Percentiles rank a stretch among this genome's conserved stretches.
Evolutionary conservation across 1,284 basidiomycete species (phyloP).

Genomic region (Ganoderma leucocontextum): DNA sequence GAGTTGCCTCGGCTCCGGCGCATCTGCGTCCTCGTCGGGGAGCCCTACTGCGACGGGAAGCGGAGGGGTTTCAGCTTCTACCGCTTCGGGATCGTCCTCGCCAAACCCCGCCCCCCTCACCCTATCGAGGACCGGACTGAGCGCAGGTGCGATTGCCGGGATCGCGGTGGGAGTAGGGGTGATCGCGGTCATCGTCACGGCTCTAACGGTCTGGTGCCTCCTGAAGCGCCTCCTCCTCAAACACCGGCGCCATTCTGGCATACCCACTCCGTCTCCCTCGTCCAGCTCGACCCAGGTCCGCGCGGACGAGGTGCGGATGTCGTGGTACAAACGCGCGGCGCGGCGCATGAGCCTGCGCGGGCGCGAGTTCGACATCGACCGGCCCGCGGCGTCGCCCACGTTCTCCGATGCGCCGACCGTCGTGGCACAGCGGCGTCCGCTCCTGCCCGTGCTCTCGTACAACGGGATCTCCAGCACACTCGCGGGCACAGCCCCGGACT

Average conservation of each 20-base stretch:
- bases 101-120: not conserved
- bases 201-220: slow-evolving; percentile 3
- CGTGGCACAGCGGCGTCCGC: not conserved
- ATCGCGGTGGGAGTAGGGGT: slow-evolving; percentile 6
- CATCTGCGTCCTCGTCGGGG: not conserved
- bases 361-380: slow-evolving; percentile 8
- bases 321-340: slow-evolving; percentile 5
- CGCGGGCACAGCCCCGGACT: not conserved
- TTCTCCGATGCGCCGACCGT: not conserved
- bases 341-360: not conserved
- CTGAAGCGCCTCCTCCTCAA: slow-evolving; percentile 6
- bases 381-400: slow-evolving; percentile 1
- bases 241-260: not conserved
- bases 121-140: not conserved
- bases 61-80: not conserved
- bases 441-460: not conserved
- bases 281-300: not conserved
- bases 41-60: not conserved
- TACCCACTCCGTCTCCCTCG: not conserved
- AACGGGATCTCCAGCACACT: not conserved
- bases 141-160: slow-evolving; percentile 5
- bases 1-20: slow-evolving; percentile 7
- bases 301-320: not conserved
- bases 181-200: slow-evolving; percentile 3
- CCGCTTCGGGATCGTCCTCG: not conserved